Percentiles rank a stretch among this genome's conserved stretches.
phyloP scores from a whole-genome alignment of 495 filamentous ascomycete species.

The Penicillium psychrofluorescens region DNA sequence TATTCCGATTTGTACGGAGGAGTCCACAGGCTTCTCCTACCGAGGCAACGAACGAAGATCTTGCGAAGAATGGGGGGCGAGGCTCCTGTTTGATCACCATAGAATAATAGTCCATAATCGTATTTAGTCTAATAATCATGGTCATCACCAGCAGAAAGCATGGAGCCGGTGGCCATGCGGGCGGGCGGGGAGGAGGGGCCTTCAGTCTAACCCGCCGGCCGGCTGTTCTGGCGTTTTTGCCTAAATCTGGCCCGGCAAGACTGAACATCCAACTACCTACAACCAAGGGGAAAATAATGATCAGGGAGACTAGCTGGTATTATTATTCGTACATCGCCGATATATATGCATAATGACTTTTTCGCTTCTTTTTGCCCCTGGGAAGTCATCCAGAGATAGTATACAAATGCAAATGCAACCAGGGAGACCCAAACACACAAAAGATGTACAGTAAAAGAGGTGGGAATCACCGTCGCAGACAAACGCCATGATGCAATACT shows the following conservation, averaged over 20 bases:
- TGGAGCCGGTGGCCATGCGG: background rate
- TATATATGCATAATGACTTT: conserved; percentile 5
- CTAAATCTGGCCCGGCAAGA: conserved; percentile 1
- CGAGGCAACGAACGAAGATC: too few species aligned
- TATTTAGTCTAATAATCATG: too few species aligned
- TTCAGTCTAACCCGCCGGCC: conserved; percentile 2
- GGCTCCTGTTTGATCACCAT: conserved; percentile 1
- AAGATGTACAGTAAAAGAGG: conserved; percentile 2
- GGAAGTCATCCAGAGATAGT: conserved; percentile 3
- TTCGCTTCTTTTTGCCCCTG: background rate
- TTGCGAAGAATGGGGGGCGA: too few species aligned
- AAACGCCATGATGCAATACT: background rate
- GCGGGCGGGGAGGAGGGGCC: background rate
- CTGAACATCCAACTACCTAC: too few species aligned
- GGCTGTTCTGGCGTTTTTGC: conserved; percentile 6
- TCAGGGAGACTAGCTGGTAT: background rate
- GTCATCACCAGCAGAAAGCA: background rate
- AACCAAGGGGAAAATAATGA: background rate
- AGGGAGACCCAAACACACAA: conserved; percentile 8
- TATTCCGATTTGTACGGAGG: too few species aligned
- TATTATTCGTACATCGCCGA: conserved; percentile 4
- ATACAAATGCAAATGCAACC: conserved; percentile 11
- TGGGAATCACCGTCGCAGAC: conserved; percentile 1
- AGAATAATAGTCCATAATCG: too few species aligned
- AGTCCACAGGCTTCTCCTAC: too few species aligned